Base-by-base conservation (phyloP, 2,329 filamentous ascomycete species). In the Biscogniauxia sp. region DNA sequence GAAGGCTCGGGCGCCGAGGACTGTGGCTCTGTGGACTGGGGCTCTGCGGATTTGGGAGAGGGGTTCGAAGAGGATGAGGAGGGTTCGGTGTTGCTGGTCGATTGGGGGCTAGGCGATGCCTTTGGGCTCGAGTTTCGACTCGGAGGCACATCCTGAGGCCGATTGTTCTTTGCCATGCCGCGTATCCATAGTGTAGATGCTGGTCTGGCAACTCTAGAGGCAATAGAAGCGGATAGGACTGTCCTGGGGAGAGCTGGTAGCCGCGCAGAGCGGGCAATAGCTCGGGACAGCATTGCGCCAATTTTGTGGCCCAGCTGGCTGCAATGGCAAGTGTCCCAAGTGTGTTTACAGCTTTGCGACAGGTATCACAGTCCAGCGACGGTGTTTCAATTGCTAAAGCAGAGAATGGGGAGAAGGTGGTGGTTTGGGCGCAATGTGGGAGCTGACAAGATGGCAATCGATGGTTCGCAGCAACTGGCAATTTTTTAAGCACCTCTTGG, bases 151-250 rank as follows among this genome's bases (percentile, higher is more conserved):
- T 57, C 64, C 61, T 59, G 54, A 55, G 71, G 67, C 50, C 68
- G 68, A 55, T 76, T 76, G 61, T 76, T 70, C 28, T 77, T 73
- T 50, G 79, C 78, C 76, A 82, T 77, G 23, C 76, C 76, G 61
- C 79, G 75, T 61, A 64, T 70, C 79, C 78, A 81, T 75, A 76
- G 66, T 64, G 72, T 70, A 19, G 68, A 64, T 5, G 71, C 69
- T 26, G 77, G 69, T 5, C 67, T 68, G 37, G 71, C 65, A 64
- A 74, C 70, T 64, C 75, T 72, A 9, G 73, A 63, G 53, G 72
- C 62, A 19, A 70, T 28, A 3, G 66, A 58, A n/a, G 63, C 62
- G 53, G 63, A 57, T 59, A 66, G 51, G 51, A 68, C 64, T 54
- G 72, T 67, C 60, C 70, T 68, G 9, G 68, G 65, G 23, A 75